Conservation (phyloP, 2,329 filamentous ascomycete species). For the Colletotrichum lupini region DNA sequence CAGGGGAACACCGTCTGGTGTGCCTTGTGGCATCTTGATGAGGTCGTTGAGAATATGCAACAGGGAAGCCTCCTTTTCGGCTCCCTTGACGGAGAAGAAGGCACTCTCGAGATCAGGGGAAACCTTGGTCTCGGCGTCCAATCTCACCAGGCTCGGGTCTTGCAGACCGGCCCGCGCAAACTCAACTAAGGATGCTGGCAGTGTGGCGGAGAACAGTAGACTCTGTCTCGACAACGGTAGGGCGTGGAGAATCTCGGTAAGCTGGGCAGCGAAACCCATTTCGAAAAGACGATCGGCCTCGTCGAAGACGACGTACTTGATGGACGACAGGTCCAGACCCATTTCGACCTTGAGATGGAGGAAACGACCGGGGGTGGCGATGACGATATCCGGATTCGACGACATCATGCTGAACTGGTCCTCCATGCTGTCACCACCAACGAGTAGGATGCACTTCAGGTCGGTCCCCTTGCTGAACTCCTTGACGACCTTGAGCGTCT, state of each 20-base stretch:
- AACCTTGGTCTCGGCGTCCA: constrained; percentile 95
- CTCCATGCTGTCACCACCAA: constrained; percentile 94
- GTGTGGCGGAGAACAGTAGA: constrained; percentile 91
- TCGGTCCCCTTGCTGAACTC: constrained; percentile 92
- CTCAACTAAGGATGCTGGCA: constrained; percentile 94
- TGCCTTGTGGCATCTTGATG: constrained; percentile 86
- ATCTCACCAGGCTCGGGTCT: constrained; percentile 87
- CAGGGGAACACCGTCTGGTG: constrained; percentile 63
- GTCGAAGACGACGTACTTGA: constrained; percentile 96
- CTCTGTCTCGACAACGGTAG: constrained; percentile 88
- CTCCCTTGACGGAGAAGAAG: constrained; percentile 92
- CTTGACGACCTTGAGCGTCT: constrained; percentile 96
- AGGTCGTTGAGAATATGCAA: constrained; percentile 90
- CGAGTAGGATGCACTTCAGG: constrained; percentile 87
- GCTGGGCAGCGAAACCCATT: constrained; percentile 95
- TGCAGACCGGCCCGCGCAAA: constrained; percentile 94
- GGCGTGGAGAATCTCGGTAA: constrained; percentile 92
- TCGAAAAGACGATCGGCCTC: constrained; percentile 97
- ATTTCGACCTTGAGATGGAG: constrained; percentile 98
- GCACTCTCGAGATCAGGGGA: constrained; percentile 95
- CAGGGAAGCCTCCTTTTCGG: constrained; percentile 93
- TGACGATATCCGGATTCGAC: constrained; percentile 95
- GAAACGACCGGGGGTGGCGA: constrained; percentile 96
- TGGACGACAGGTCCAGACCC: constrained; percentile 88
- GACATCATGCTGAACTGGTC: constrained; percentile 96